Conservation (phyloP, 1,139 yeast species). For the Suhomyces panamericanus region DNA sequence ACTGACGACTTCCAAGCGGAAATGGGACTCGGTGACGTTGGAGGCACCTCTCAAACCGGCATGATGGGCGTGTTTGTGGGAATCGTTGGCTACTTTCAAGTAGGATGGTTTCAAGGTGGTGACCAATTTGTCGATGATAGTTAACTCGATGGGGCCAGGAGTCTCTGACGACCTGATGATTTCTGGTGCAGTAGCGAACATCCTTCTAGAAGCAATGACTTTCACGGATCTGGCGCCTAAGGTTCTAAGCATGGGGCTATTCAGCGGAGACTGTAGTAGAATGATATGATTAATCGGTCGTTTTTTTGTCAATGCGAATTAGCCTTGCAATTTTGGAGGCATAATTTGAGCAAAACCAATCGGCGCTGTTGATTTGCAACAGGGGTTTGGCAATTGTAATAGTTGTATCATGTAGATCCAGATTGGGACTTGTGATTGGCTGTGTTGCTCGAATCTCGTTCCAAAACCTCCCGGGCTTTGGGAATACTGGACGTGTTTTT, state of each 20-base stretch:
- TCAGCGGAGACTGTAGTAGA: too few species aligned
- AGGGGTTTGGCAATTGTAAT: too few species aligned
- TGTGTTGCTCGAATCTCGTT: background rate
- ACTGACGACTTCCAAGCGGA: constrained; percentile 70
- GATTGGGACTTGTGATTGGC: background rate
- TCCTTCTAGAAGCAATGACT: constrained; percentile 1
- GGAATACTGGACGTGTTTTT: constrained; percentile 21
- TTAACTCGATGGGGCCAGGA: constrained; percentile 54
- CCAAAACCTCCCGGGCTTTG: background rate
- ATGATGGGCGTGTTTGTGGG: constrained; percentile 87
- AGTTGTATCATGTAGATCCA: background rate
- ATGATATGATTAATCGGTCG: too few species aligned
- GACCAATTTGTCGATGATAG: constrained; percentile 49
- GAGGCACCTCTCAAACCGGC: constrained; percentile 74
- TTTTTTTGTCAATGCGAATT: too few species aligned
- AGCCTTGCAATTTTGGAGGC: too few species aligned
- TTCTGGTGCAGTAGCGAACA: constrained; percentile 8
- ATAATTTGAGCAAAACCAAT: too few species aligned
- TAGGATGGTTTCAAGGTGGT: constrained; percentile 49
- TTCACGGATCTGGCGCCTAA: background rate
- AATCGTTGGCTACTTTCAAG: constrained; percentile 72
- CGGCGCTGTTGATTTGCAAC: too few species aligned
- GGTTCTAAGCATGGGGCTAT: constrained; percentile 3
- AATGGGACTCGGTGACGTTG: constrained; percentile 83
- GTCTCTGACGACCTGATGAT: constrained; percentile 15